Evolutionary conservation across 371 early-diverging fungal species (phyloP), one percentile per base, ranked within the genome.

Genomic region (Caulochytrium protostelioides): DNA sequence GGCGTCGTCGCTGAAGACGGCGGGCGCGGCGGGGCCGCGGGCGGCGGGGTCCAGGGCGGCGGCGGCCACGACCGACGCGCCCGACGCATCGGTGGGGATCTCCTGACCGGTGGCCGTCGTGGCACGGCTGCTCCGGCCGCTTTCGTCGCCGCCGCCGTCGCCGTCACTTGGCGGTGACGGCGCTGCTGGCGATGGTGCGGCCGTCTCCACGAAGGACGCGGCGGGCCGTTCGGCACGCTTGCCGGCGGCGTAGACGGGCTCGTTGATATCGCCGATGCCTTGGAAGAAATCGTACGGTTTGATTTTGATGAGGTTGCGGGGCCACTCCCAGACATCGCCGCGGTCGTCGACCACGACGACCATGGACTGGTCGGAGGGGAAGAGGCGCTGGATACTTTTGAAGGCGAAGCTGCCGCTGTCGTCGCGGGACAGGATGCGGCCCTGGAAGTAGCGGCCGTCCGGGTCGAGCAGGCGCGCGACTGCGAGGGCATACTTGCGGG

Each of bases 331-430:
- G 0, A 98, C 84, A 51, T 98, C 98, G 0, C 76, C 79, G 14
- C 98, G 72, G 56, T 99, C 99, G 55, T 99, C 99, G 22, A 99
- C 56, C 15, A 90, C 83, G 1, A 95, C 83, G 0, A 97, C 98
- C 87, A 95, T 95, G 22, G 81, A 83, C 21, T 77, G 76, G 47
- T 94, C 87, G 43, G 78, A 78, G 2, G 97, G 94, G 45, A 98
- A 95, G 22, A 99, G 62, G 15, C 98, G 60, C 26, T 77, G 58
- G 9, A 98, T 65, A 13, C 63, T 71, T 59, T 99, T 99, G 31
- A 66, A 63, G 7, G 75, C 70, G 39, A 76, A 65, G 39, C 80
- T 76, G 12, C 81, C 79, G 49, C 80, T 91, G 30, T 97, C 98
- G 46, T 92, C 90, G 13, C 98, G 65, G 3, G 94, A 85, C 26